Base-by-base conservation (phyloP, 371 early-diverging fungal species). In the Cokeromyces recurvatus region DNA sequence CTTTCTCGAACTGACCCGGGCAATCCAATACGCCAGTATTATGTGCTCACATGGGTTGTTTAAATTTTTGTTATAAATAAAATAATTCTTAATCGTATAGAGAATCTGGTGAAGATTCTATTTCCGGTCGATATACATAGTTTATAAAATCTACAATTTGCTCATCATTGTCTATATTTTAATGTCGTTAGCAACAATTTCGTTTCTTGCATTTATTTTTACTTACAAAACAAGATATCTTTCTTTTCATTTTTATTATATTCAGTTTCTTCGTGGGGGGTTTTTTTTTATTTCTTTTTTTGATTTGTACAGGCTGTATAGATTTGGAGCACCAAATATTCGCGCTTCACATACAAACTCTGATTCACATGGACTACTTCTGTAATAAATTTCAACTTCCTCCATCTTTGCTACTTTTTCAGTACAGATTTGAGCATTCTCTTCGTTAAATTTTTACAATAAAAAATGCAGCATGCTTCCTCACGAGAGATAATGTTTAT, bases 101-200 rank as follows among this genome's bases (percentile, higher is more conserved):
- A 51, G 51, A 44, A 44, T 44, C 24, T 44, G 38, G 22, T 6
- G 32, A 32, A 35, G 1, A 24, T 42, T 53, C 53, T 16, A 17
- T 21, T n/a, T 53, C 4, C 15, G 53, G 46, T 35, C 53, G 47
- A 46, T 36, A 53, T 19, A 42, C 47, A 46, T 53, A 53, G 39
- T 53, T 46, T 45, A 53, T 53, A 46, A 46, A 53, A 12, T 53
- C 47, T 14, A 53, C 47, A 42, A 46, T 53, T 40, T 52, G 45
- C 17, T 40, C 41, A n/a, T 34, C 46, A 35, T 53, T 53, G 23
- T 29, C 46, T 53, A 46, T 53, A 42, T 53, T 41, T 52, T 40
- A 53, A 15, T 21, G 42, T 45, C 7, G 32, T 51, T 45, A 45
- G 15, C 32, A 51, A 51, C 1, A 17, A 38, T 53, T 53, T 46